phyloP scores from a whole-genome alignment of 192 early-diverging fungal genomes.

The Mortierella antarctica region DNA sequence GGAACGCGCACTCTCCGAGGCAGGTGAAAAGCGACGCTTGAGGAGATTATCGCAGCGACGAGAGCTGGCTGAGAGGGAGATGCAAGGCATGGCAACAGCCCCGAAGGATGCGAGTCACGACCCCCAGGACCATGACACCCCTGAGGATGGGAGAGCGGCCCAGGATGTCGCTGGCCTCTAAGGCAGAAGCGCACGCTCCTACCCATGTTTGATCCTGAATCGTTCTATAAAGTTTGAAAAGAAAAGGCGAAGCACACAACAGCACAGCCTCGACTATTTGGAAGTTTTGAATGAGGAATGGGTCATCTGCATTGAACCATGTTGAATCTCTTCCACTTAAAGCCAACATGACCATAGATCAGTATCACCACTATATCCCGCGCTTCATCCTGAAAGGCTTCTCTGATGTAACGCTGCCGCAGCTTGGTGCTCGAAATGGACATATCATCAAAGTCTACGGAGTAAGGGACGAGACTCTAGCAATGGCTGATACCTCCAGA shows the following conservation, averaged over 20 bases:
- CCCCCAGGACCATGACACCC: no score
- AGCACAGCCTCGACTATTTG: no score
- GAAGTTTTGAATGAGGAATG: no score
- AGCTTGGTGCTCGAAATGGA: constrained; percentile 10
- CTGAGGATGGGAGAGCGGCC: no score
- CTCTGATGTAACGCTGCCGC: constrained; percentile 4
- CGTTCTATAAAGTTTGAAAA: no score
- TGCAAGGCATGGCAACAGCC: background rate
- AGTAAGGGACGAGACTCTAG: background rate
- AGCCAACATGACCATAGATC: background rate
- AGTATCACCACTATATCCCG: constrained; percentile 54
- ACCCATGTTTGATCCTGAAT: no score
- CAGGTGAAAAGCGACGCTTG: constrained; percentile 48
- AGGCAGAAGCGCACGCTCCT: no score
- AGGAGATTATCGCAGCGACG: constrained; percentile 53
- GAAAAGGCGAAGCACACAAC: no score
- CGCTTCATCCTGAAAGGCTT: constrained; percentile 42
- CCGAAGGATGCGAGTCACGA: no score
- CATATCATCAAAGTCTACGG: constrained; percentile 20
- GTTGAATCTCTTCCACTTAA: no score
- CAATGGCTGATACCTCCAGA: background rate
- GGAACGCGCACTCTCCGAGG: constrained; percentile 54
- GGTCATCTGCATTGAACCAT: no score
- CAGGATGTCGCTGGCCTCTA: no score
- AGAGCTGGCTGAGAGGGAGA: constrained; percentile 54